Base-by-base conservation (phyloP, 2,329 filamentous ascomycete species). In the Esteya vermicola region DNA sequence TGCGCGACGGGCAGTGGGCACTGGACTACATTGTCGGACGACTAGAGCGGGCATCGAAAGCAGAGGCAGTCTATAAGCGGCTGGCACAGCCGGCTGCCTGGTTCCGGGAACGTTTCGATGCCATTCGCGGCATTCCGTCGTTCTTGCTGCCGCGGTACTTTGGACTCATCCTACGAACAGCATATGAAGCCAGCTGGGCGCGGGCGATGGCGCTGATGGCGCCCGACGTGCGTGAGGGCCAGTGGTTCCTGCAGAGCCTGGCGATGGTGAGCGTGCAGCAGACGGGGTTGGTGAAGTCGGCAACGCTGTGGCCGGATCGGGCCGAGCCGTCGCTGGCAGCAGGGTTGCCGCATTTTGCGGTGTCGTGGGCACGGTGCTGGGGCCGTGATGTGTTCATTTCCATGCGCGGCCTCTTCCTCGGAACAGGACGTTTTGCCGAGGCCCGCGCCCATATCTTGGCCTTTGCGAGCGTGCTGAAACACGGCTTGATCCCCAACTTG, bases 361-460 rank as follows among this genome's bases (percentile, higher is more conserved):
- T 84, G 9, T 81, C 86, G 51, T 98, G 91, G 88, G 88, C 89
- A 37, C 75, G 91, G 51, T 95, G 89, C 59, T 98, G 91, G 91
- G 91, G 93, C 8, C 80, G 91, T 41, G 91, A 98, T 57, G 85
- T 95, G 12, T 96, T 95, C 58, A 98, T 98, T 47, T 91, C 91
- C 13, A 74, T 94, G 31, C 81, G 91, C 38, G 91, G 91, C 33
- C 68, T 98, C n/a, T 85, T 84, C 49, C 73, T 98, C 27, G 86
- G 84, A 31, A 96, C 89, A 10, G 85, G 86, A 2, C 79, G 91
- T 9, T 94, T 82, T 51, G 75, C 72, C 3, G 88, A 95, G 55
- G 91, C 91, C 8, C 88, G 77, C 53, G 86, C 96, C 57, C 93
- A 98, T 53, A 94, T 98, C 43, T 66, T 85, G 44, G 89, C 88